Percentiles rank a stretch among this genome's conserved stretches.
These are phyloP conservation scores for Acrodontium crateriforme DNA, from an alignment of 2,329 filamentous ascomycete species.

Conservation along the genomic window DNA sequence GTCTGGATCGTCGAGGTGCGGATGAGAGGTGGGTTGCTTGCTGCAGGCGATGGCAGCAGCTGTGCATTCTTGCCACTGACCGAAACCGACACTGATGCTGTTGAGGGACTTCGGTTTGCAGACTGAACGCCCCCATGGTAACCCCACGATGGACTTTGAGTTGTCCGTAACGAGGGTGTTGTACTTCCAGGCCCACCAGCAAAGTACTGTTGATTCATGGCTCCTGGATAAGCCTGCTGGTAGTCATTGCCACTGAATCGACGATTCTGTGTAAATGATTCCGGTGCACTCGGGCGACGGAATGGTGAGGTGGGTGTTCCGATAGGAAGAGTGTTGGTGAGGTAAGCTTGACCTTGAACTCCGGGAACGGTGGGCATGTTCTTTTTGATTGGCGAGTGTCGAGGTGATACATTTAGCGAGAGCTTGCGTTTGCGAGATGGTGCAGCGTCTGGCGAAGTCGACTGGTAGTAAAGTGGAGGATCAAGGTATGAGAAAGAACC, in stretches of 20 bases:
- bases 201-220: conserved; percentile 15
- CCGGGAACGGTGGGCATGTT: conserved; percentile 23
- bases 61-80: conserved; percentile 13
- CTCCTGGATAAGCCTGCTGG: conserved; percentile 16
- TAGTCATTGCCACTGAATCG: conserved; percentile 24
- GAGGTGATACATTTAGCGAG: conserved; percentile 35
- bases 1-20: conserved; percentile 54
- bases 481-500: conserved; percentile 46
- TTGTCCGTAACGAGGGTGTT: conserved; percentile 17
- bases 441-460: conserved; percentile 16
- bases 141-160: conserved; percentile 23
- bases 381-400: conserved; percentile 32
- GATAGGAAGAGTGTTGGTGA: conserved; percentile 16
- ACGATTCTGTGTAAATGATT: conserved; percentile 22
- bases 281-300: conserved; percentile 23
- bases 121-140: conserved; percentile 12
- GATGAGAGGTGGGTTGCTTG: conserved; percentile 46
- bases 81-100: conserved; percentile 9
- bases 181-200: conserved; percentile 8
- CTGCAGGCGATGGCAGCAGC: conserved; percentile 32
- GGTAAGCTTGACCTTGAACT: conserved; percentile 19
- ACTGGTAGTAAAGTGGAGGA: conserved; percentile 13
- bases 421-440: conserved; percentile 45
- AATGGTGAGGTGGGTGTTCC: conserved; percentile 25
- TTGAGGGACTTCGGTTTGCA: conserved; percentile 16